phyloP scores from a whole-genome alignment of 768 basidiomycete genomes.

The Pleurotus djamor region DNA sequence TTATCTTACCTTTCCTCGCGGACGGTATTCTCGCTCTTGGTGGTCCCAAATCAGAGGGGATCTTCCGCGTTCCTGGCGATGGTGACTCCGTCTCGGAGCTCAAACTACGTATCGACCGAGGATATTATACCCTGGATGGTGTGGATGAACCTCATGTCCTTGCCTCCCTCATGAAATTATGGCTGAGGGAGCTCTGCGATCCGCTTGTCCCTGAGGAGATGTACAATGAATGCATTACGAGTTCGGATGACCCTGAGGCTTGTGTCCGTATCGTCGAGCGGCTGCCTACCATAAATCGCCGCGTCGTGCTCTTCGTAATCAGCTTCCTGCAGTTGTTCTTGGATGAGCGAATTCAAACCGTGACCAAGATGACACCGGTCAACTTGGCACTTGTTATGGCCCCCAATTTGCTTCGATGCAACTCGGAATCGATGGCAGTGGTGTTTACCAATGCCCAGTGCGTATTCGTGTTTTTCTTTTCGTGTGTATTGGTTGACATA shows the following conservation, averaged over 20 bases:
- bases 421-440: slow-evolving; percentile 82
- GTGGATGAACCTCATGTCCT: slow-evolving; percentile 91
- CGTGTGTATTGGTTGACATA: slow-evolving; percentile 4
- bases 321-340: slow-evolving; percentile 91
- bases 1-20: slow-evolving; percentile 91
- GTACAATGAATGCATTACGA: slow-evolving; percentile 87
- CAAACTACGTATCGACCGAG: slow-evolving; percentile 87
- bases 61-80: slow-evolving; percentile 93
- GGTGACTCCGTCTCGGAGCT: slow-evolving; percentile 84
- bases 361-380: slow-evolving; percentile 88
- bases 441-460: slow-evolving; percentile 93
- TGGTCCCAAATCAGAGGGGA: slow-evolving; percentile 83
- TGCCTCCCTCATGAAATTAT: slow-evolving; percentile 88
- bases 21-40: slow-evolving; percentile 90
- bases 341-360: slow-evolving; percentile 65
- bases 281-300: slow-evolving; percentile 82
- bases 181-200: slow-evolving; percentile 89
- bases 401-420: slow-evolving; percentile 85
- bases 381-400: slow-evolving; percentile 92
- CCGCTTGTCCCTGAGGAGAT: slow-evolving; percentile 90
- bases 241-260: slow-evolving; percentile 61
- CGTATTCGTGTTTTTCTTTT: slow-evolving; percentile 27
- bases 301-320: slow-evolving; percentile 84
- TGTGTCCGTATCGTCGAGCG: slow-evolving; percentile 74
- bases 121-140: slow-evolving; percentile 86